A percentile compares a stretch with the other conserved stretches of the same genome.
These are phyloP conservation scores for Keithomyces neogunnii DNA, from an alignment of 2,329 filamentous ascomycete species.

Conservation along the genomic window DNA sequence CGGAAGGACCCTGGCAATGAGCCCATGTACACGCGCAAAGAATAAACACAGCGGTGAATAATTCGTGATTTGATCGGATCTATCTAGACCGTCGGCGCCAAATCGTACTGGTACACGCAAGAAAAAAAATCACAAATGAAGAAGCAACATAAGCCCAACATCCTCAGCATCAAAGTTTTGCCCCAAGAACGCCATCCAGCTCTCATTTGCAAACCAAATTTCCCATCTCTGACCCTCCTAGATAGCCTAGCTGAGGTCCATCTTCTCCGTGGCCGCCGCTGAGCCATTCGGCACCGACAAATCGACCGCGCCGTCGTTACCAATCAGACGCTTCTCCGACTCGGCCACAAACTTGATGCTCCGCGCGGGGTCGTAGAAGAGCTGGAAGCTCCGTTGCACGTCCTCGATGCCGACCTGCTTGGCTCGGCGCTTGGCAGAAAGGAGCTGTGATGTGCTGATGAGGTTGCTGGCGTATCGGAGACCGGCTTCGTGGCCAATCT, in stretches of 20 bases:
- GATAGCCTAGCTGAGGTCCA: conserved; percentile 33
- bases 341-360: conserved; percentile 87
- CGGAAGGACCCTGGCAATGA: too few relatives aligned
- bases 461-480: conserved; percentile 96
- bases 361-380: conserved; percentile 85
- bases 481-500: conserved; percentile 88
- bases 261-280: conserved; percentile 31
- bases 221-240: background rate
- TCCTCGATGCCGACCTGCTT: conserved; percentile 80
- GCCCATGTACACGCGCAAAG: too few relatives aligned
- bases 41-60: too few relatives aligned
- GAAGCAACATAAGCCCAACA: background rate
- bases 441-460: conserved; percentile 86
- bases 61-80: background rate
- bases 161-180: conserved; percentile 3
- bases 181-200: conserved; percentile 22
- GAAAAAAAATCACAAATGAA: background rate
- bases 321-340: conserved; percentile 88
- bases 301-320: conserved; percentile 72
- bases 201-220: conserved; percentile 10
- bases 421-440: conserved; percentile 76
- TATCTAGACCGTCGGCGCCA: conserved; percentile 15
- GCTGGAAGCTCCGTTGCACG: conserved; percentile 83
- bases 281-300: conserved; percentile 41
- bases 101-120: conserved; percentile 11